These are phyloP conservation scores for Leishmania aethiopica DNA, from an alignment of 208 protist genomes.

Conservation along the genomic window DNA sequence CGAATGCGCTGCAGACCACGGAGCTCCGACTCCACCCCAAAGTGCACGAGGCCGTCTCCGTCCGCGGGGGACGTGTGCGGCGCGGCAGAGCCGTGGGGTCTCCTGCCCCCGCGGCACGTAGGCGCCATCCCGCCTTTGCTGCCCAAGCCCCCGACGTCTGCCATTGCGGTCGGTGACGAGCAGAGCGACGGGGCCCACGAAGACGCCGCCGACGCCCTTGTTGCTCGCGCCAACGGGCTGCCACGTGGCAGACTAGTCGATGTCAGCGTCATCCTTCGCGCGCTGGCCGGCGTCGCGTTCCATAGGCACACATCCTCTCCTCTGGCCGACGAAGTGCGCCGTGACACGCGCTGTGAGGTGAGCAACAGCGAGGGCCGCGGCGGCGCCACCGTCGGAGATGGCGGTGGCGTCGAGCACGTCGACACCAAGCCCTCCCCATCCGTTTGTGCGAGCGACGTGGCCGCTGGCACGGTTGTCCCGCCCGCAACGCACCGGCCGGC, in stretches of 20 bases:
- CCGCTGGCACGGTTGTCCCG: not conserved
- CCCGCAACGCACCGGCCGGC: not conserved
- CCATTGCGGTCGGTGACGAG: not conserved
- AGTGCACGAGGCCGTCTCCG: not conserved
- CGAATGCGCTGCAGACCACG: constrained; percentile 6
- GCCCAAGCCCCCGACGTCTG: not conserved
- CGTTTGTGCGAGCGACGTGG: not conserved
- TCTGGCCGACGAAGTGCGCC: not conserved
- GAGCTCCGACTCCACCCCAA: constrained; percentile 20
- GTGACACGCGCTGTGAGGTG: not conserved
- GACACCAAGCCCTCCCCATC: not conserved
- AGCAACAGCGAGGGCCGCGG: not conserved
- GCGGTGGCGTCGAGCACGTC: not conserved
- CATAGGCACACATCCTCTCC: not conserved
- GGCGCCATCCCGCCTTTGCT: not conserved
- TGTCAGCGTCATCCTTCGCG: not conserved
- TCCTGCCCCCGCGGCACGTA: not conserved
- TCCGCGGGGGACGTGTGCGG: not conserved
- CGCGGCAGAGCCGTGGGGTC: not conserved
- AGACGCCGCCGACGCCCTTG: not conserved
- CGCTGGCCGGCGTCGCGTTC: not conserved
- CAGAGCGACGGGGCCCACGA: not conserved
- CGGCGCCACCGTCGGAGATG: not conserved
- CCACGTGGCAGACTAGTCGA: not conserved
- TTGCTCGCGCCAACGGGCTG: not conserved